phyloP scores from a whole-genome alignment of 768 basidiomycete genomes.

The Boletus tylopilopsis region DNA sequence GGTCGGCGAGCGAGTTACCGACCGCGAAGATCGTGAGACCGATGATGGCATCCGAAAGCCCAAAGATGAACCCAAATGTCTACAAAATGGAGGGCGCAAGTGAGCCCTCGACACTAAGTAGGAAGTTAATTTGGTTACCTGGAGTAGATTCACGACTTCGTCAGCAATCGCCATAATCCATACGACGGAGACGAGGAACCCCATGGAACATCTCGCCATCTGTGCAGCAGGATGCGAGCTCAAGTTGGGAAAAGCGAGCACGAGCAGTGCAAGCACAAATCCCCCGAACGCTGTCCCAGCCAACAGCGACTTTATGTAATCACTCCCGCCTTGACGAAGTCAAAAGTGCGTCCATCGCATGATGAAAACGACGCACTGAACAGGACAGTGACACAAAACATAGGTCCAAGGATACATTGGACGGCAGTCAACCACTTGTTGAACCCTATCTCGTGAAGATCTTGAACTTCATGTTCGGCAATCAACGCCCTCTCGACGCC shows the following conservation, averaged over 20 bases:
- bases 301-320: conserved; percentile 47
- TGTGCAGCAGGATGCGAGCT: conserved; percentile 55
- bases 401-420: conserved; percentile 80
- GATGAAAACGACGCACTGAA: conserved; percentile 53
- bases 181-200: conserved; percentile 85
- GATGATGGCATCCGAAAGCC: conserved; percentile 94
- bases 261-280: conserved; percentile 46
- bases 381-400: conserved; percentile 73
- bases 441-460: conserved; percentile 59
- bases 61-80: conserved; percentile 93
- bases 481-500: conserved; percentile 64
- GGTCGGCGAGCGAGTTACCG: conserved; percentile 93
- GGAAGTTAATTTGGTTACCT: conserved; percentile 43
- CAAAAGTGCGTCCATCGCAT: neutral
- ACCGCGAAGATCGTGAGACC: conserved; percentile 96
- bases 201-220: conserved; percentile 80
- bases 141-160: conserved; percentile 88
- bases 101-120: neutral
- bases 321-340: conserved; percentile 29
- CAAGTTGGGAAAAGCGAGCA: conserved; percentile 55
- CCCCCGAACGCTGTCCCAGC: conserved; percentile 56
- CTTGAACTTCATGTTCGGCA: conserved; percentile 70
- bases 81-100: conserved; percentile 29
- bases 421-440: conserved; percentile 83
- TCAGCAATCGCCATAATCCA: conserved; percentile 99